Evolutionary conservation across 2,329 filamentous ascomycete species (phyloP).

Genomic region (Paecilomyces sp.): DNA sequence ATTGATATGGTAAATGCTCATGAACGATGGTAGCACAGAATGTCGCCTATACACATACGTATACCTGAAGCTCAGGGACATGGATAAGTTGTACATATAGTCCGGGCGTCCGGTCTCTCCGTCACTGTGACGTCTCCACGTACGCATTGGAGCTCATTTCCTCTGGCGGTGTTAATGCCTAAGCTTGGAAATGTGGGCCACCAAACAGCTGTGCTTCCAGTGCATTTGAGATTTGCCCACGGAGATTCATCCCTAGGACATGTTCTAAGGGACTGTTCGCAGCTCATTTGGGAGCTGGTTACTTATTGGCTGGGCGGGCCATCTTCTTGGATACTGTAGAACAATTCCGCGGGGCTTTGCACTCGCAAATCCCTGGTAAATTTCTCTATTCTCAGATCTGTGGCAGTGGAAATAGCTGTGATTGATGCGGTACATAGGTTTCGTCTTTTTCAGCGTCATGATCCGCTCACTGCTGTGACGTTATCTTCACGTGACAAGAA

Average conservation of each 20-base stretch:
- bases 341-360: too few relatives aligned
- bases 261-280: neutral
- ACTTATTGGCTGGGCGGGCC: too few relatives aligned
- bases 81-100: slow-evolving; percentile 4
- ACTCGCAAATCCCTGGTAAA: too few relatives aligned
- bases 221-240: neutral
- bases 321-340: too few relatives aligned
- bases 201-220: neutral
- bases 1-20: neutral
- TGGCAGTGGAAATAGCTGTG: too few relatives aligned
- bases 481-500: too few relatives aligned
- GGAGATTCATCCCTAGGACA: neutral
- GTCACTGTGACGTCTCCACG: slow-evolving; percentile 5
- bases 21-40: neutral
- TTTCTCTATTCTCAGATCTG: too few relatives aligned
- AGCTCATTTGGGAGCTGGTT: too few relatives aligned
- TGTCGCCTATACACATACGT: neutral
- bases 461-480: too few relatives aligned
- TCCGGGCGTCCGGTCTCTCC: neutral
- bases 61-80: neutral
- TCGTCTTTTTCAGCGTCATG: too few relatives aligned
- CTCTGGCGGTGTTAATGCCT: neutral
- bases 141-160: neutral
- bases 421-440: too few relatives aligned
- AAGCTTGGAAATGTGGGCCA: slow-evolving; percentile 4